phyloP scores from a whole-genome alignment of 257 asterid genomes.

The Nemophila menziesii region DNA sequence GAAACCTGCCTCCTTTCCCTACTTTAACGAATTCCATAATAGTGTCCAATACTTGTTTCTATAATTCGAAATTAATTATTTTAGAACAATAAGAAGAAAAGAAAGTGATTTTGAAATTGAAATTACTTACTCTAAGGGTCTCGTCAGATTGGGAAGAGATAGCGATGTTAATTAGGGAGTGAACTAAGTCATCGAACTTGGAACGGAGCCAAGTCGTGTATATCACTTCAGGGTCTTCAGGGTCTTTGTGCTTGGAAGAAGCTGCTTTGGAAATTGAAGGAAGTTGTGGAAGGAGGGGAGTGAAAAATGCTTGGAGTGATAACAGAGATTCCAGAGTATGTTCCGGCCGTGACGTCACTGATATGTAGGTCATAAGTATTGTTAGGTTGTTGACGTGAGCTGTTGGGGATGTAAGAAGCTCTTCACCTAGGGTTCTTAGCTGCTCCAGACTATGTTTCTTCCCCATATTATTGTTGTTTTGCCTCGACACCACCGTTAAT shows the following conservation, averaged over 20 bases:
- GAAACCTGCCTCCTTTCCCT: conserved; percentile 68
- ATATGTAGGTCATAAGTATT: conserved; percentile 42
- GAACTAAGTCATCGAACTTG: conserved; percentile 51
- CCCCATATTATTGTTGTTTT: too few relatives aligned
- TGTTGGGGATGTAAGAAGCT: conserved; percentile 58
- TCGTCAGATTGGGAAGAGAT: conserved; percentile 34
- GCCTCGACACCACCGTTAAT: too few relatives aligned
- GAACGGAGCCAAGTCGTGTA: conserved; percentile 66
- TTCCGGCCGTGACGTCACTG: conserved; percentile 37
- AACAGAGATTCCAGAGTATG: conserved; percentile 61
- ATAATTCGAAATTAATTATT: conserved; percentile 3
- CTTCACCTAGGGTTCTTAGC: conserved; percentile 49
- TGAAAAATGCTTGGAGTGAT: conserved; percentile 77
- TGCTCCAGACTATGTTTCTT: conserved; percentile 22
- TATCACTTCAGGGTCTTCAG: conserved; percentile 33
- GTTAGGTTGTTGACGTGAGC: conserved; percentile 71
- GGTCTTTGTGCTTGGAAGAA: conserved; percentile 8
- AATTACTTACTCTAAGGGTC: conserved; percentile 58
- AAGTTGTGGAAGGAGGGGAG: conserved; percentile 53
- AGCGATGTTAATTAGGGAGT: conserved; percentile 30
- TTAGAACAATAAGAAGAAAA: not conserved
- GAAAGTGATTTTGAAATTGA: not conserved
- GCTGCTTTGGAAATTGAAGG: too few relatives aligned
- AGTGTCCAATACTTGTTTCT: conserved; percentile 76
- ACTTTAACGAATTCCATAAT: conserved; percentile 84